phyloP scores from a whole-genome alignment of 176 grass and related monocot species.

The Saccharum spontaneum region DNA sequence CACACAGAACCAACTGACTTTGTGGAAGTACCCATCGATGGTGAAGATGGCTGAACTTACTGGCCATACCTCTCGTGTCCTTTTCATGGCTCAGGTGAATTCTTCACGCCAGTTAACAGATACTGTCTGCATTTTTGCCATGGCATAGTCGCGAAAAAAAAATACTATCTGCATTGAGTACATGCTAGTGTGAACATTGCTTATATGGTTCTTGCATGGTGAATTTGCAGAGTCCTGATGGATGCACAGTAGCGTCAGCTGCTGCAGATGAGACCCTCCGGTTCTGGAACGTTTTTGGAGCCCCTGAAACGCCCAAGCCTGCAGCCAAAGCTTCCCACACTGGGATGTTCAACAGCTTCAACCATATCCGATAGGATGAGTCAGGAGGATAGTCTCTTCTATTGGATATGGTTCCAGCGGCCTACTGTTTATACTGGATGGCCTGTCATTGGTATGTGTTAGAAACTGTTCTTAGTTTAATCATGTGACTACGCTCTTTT shows the following conservation, averaged over 20 bases:
- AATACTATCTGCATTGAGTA: neutral
- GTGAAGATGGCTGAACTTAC: slow-evolving; percentile 65
- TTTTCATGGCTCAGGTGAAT: slow-evolving; percentile 59
- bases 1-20: slow-evolving; percentile 48
- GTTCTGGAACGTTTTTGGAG: slow-evolving; percentile 75
- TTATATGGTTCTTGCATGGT: slow-evolving; percentile 24
- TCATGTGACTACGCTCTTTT: neutral
- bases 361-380: slow-evolving; percentile 55
- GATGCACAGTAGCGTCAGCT: slow-evolving; percentile 68
- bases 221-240: slow-evolving; percentile 65
- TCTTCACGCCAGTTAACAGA: slow-evolving; percentile 3
- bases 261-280: slow-evolving; percentile 67
- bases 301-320: slow-evolving; percentile 54
- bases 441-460: slow-evolving; percentile 10
- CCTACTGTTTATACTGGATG: neutral
- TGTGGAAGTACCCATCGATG: slow-evolving; percentile 67
- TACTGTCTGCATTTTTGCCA: neutral
- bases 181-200: slow-evolving; percentile 14
- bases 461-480: neutral
- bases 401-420: slow-evolving; percentile 12
- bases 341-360: slow-evolving; percentile 66
- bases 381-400: neutral
- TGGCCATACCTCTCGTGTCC: slow-evolving; percentile 60
- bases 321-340: slow-evolving; percentile 44
- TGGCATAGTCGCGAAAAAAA: neutral